These are phyloP conservation scores for Zygoascus hellenicus DNA, from an alignment of 1,139 yeast genomes.

Conservation along the genomic window DNA sequence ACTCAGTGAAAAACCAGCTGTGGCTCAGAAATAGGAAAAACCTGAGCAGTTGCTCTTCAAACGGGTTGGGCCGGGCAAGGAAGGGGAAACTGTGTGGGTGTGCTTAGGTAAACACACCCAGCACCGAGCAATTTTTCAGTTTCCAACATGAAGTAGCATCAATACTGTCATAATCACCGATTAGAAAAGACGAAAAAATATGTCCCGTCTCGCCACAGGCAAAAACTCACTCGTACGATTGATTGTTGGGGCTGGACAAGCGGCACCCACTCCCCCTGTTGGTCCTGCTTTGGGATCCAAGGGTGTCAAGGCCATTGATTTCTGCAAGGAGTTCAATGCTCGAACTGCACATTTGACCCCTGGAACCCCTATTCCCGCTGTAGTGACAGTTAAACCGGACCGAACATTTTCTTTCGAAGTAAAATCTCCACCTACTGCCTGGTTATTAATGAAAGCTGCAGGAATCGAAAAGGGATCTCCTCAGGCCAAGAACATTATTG, in stretches of 20 bases:
- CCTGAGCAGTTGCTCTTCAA: too few species aligned
- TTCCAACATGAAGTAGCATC: not conserved
- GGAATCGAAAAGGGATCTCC: slow-evolving; percentile 76
- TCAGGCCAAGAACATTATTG: slow-evolving; percentile 38
- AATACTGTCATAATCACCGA: not conserved
- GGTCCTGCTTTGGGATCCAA: slow-evolving; percentile 99
- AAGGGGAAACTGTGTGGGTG: too few species aligned
- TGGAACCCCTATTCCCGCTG: slow-evolving; percentile 85
- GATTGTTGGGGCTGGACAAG: slow-evolving; percentile 97
- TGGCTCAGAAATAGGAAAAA: too few species aligned
- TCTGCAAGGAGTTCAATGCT: slow-evolving; percentile 97
- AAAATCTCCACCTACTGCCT: slow-evolving; percentile 90
- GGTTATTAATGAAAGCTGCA: slow-evolving; percentile 78
- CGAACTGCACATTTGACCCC: slow-evolving; percentile 82
- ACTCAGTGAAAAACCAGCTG: too few species aligned
- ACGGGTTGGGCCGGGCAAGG: too few species aligned
- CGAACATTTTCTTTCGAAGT: slow-evolving; percentile 79
- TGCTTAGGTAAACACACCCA: too few species aligned
- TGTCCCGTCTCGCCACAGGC: slow-evolving; percentile 16
- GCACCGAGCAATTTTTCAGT: slow-evolving; percentile 4
- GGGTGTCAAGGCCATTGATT: slow-evolving; percentile 98
- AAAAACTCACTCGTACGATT: slow-evolving; percentile 65
- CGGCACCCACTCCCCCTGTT: slow-evolving; percentile 98
- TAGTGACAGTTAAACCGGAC: slow-evolving; percentile 85
- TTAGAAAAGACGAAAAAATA: not conserved